Percentiles rank a stretch among this genome's conserved stretches.
These are phyloP conservation scores for Prunus dulcis DNA, from an alignment of 306 rosid genomes.

Conservation along the genomic window DNA sequence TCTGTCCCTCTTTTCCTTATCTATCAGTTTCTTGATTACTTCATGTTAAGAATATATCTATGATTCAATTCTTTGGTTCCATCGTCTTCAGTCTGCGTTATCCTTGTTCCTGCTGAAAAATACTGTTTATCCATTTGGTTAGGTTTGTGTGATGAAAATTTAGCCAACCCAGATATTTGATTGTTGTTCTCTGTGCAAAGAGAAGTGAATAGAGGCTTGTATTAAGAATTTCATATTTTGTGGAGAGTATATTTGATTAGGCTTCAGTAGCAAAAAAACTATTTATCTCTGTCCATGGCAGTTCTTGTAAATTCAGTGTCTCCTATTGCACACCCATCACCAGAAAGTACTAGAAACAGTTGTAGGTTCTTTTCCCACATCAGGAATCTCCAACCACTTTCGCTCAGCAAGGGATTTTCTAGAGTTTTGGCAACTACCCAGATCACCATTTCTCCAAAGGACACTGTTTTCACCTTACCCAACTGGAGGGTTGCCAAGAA, in stretches of 20 bases:
- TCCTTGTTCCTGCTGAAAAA: background rate
- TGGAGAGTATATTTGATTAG: constrained; percentile 6
- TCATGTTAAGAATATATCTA: background rate
- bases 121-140: background rate
- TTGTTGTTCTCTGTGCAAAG: background rate
- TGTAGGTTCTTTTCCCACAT: constrained; percentile 42
- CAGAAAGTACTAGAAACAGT: constrained; percentile 42
- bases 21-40: background rate
- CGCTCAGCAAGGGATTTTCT: constrained; percentile 56
- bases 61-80: background rate
- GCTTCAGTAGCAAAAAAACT: constrained; percentile 11
- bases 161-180: constrained; percentile 17
- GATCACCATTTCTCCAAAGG: constrained; percentile 57
- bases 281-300: constrained; percentile 39
- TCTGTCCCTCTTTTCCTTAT: background rate
- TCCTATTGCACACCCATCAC: constrained; percentile 35
- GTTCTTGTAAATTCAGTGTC: constrained; percentile 50
- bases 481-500: constrained; percentile 62
- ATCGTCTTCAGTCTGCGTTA: background rate
- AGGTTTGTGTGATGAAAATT: background rate
- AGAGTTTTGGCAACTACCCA: constrained; percentile 65
- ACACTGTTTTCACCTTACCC: constrained; percentile 57
- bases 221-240: background rate
- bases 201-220: background rate
- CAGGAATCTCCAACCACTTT: constrained; percentile 41